Conservation (phyloP, 495 filamentous ascomycete species). For the Lasiosphaeris hirsuta region DNA sequence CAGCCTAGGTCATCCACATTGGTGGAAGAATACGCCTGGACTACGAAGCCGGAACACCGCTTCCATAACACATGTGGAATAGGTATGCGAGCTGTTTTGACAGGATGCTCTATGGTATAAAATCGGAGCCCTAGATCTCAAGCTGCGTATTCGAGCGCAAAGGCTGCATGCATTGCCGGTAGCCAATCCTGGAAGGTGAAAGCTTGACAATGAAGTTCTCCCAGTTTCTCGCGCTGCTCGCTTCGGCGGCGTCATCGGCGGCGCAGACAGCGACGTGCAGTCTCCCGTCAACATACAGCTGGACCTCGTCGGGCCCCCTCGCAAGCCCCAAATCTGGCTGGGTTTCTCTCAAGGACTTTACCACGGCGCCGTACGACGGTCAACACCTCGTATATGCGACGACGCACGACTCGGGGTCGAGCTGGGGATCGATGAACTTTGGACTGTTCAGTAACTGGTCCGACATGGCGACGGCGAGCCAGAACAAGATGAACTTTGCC, state of each 20-base stretch:
- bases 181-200: too few species aligned
- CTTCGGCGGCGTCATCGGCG: slow-evolving; percentile 9
- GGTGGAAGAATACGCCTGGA: too few species aligned
- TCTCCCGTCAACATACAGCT: slow-evolving; percentile 55
- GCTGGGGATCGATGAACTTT: slow-evolving; percentile 58
- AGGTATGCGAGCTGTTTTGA: too few species aligned
- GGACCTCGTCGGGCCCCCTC: slow-evolving; percentile 50
- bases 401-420: slow-evolving; percentile 29
- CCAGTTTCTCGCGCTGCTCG: slow-evolving; percentile 16
- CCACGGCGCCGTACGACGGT: slow-evolving; percentile 48
- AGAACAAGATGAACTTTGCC: slow-evolving; percentile 45
- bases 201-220: slow-evolving; percentile 6
- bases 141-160: too few species aligned
- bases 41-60: too few species aligned
- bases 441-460: slow-evolving; percentile 53
- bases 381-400: slow-evolving; percentile 56
- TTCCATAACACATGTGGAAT: too few species aligned
- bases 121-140: too few species aligned
- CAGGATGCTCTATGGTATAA: too few species aligned
- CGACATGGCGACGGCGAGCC: slow-evolving; percentile 50
- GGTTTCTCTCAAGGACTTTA: slow-evolving; percentile 59
- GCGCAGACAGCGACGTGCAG: slow-evolving; percentile 36
- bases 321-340: slow-evolving; percentile 50
- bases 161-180: too few species aligned
- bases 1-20: too few species aligned